A percentile compares a stretch with the other conserved stretches of the same genome.
These are phyloP conservation scores for Tulasnella calospora DNA, from an alignment of 768 basidiomycete species.

Conservation along the genomic window DNA sequence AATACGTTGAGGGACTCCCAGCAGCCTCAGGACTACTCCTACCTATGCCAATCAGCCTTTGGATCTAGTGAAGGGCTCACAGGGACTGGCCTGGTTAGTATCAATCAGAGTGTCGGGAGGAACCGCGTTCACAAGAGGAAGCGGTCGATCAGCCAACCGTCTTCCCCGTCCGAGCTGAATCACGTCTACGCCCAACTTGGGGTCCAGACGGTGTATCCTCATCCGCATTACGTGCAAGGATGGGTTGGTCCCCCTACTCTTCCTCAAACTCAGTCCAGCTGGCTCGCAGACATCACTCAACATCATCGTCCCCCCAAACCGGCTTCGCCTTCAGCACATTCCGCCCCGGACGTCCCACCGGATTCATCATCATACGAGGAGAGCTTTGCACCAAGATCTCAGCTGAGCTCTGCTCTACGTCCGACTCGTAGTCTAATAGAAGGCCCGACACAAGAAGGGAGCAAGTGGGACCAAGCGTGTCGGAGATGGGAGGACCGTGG, in stretches of 20 bases:
- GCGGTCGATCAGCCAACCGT: background rate
- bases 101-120: background rate
- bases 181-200: background rate
- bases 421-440: background rate
- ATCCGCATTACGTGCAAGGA: background rate
- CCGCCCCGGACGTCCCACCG: background rate
- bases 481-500: constrained; percentile 5
- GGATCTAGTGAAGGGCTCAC: no score
- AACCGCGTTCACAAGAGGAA: background rate
- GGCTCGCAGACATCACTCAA: background rate
- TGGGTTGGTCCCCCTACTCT: background rate
- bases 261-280: background rate
- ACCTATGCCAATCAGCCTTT: no score
- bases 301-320: background rate
- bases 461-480: constrained; percentile 15
- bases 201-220: background rate
- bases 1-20: no score
- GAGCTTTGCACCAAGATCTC: no score
- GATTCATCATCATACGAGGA: no score
- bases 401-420: no score
- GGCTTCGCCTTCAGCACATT: background rate
- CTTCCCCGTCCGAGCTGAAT: background rate
- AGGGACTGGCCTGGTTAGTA: no score
- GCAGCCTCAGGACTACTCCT: no score
- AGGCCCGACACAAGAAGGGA: background rate